Evolutionary conservation across 805 yeast species (phyloP).

Genomic region (Sugiyamaella chiloensis): DNA sequence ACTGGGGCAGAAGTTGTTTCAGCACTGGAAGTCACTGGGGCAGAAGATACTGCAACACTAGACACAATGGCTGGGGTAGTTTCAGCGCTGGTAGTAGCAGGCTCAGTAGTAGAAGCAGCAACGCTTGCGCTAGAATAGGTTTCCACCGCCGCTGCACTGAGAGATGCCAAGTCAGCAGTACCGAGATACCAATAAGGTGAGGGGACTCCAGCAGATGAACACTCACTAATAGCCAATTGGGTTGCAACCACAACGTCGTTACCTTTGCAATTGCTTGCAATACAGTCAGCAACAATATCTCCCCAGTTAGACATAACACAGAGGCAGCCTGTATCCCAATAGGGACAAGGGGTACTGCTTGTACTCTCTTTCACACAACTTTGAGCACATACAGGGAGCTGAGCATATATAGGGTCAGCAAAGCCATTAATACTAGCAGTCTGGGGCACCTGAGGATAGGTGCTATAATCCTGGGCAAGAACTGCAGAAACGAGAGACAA

Average conservation of each 20-base stretch:
- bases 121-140: conserved; percentile 15
- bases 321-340: conserved; percentile 52
- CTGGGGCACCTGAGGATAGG: conserved; percentile 45
- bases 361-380: conserved; percentile 28
- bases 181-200: conserved; percentile 17
- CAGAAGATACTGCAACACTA: no score
- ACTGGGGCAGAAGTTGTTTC: conserved; percentile 16
- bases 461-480: conserved; percentile 24
- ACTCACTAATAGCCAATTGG: conserved; percentile 42
- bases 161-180: conserved; percentile 14
- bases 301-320: conserved; percentile 49
- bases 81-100: conserved; percentile 19
- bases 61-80: no score
- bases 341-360: conserved; percentile 47
- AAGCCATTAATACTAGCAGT: conserved; percentile 48
- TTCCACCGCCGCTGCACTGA: conserved; percentile 20
- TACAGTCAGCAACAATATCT: conserved; percentile 43
- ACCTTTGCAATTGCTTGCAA: conserved; percentile 40
- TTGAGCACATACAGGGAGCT: conserved; percentile 45
- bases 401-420: conserved; percentile 42
- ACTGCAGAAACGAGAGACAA: conserved; percentile 7
- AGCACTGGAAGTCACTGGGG: conserved; percentile 10
- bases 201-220: conserved; percentile 41
- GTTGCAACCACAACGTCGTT: conserved; percentile 40
- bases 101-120: conserved; percentile 10